Evolutionary conservation across 768 basidiomycete genomes (phyloP).

Genomic region (Pholiota microspora): DNA sequence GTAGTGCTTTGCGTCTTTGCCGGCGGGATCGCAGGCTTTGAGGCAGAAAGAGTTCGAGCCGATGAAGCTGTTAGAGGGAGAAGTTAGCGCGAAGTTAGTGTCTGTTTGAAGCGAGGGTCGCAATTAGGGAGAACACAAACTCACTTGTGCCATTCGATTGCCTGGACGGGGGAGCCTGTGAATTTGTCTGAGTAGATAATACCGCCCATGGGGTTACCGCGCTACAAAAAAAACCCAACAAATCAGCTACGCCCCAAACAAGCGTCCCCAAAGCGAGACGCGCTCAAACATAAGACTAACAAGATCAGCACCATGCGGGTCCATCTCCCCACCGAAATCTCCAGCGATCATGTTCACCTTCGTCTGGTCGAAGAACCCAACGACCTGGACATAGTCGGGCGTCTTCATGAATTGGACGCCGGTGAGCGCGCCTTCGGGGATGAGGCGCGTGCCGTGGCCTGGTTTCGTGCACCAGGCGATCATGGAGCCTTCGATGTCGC

Average conservation of each 20-base stretch:
- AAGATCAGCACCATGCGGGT: constrained; percentile 70
- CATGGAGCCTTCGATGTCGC: constrained; percentile 67
- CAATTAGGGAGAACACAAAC: constrained; percentile 20
- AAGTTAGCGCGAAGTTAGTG: neutral
- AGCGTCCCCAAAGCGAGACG: too few species aligned
- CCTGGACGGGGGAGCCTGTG: constrained; percentile 47
- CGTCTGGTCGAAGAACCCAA: constrained; percentile 66
- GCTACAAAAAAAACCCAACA: constrained; percentile 61
- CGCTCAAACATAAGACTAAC: constrained; percentile 17
- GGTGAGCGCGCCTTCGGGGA: constrained; percentile 59
- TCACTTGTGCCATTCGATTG: constrained; percentile 70
- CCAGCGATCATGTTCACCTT: constrained; percentile 47
- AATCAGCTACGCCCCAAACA: too few species aligned
- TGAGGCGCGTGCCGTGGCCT: constrained; percentile 68
- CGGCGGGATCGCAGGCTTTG: constrained; percentile 66
- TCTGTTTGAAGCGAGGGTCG: too few species aligned
- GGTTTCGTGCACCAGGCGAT: constrained; percentile 78
- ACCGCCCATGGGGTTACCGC: constrained; percentile 81
- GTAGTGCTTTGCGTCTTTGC: constrained; percentile 44
- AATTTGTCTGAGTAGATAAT: constrained; percentile 63
- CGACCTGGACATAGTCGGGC: constrained; percentile 60
- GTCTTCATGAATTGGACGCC: constrained; percentile 69
- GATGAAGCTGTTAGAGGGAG: constrained; percentile 54
- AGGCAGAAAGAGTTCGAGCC: constrained; percentile 65
- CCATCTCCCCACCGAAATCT: constrained; percentile 78